These are phyloP conservation scores for Pythium rhizo-oryzae DNA, from an alignment of 352 stramenopile genomes.

Conservation along the genomic window DNA sequence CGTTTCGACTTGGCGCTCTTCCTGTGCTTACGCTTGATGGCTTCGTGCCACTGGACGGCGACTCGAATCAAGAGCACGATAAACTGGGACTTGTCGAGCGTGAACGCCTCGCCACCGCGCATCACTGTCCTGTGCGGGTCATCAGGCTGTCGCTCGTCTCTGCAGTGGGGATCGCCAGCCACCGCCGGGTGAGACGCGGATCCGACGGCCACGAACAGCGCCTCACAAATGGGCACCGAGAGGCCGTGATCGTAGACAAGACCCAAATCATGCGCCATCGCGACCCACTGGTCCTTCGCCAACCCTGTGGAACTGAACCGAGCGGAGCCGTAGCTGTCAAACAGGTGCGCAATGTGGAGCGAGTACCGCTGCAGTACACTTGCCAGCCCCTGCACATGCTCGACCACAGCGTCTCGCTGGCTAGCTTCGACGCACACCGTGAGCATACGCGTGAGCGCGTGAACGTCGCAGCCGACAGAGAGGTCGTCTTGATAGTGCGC, in stretches of 20 bases:
- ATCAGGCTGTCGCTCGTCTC: not conserved
- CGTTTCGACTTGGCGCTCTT: not conserved
- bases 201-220: conserved; percentile 1
- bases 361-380: conserved; percentile 45
- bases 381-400: conserved; percentile 23
- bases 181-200: not conserved
- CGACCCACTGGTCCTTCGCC: conserved; percentile 31
- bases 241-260: conserved; percentile 4
- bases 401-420: not conserved
- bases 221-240: not conserved
- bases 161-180: not conserved
- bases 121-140: not conserved
- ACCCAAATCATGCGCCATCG: conserved; percentile 38
- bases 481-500: conserved; percentile 1
- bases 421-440: not conserved
- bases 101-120: not conserved
- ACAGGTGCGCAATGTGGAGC: conserved; percentile 47
- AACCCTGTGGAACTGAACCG: conserved; percentile 25
- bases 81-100: conserved; percentile 4
- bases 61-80: conserved; percentile 1
- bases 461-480: conserved; percentile 18
- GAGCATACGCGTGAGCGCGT: not conserved
- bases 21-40: not conserved
- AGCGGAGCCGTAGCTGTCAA: conserved; percentile 37
- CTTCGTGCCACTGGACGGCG: not conserved